Percentiles rank a stretch among this genome's conserved stretches.
Evolutionary conservation across 208 protist genomes (phyloP).

Genomic region (Angomonas deanei): DNA sequence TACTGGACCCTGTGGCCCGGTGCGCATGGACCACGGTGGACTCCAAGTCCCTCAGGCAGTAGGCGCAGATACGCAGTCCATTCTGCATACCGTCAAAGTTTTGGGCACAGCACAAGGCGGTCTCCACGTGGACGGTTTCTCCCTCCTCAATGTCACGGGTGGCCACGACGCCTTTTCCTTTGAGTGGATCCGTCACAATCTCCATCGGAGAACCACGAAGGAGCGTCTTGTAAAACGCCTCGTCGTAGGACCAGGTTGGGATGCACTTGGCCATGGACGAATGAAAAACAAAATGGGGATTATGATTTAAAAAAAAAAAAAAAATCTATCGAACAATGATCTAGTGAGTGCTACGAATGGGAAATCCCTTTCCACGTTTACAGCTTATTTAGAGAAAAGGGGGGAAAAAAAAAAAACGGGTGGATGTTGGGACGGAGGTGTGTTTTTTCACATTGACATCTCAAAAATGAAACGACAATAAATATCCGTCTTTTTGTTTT

Average conservation of each 20-base stretch:
- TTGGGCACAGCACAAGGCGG: conserved; percentile 64
- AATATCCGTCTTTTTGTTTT: too few species aligned
- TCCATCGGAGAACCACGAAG: conserved; percentile 28
- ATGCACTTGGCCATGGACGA: conserved; percentile 12
- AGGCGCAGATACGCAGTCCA: conserved; percentile 37
- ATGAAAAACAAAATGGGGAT: conserved; percentile 11
- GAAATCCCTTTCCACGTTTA: too few species aligned
- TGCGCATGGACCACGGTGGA: conserved; percentile 31
- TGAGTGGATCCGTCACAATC: conserved; percentile 44
- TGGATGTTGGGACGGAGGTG: too few species aligned
- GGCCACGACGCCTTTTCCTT: conserved; percentile 64
- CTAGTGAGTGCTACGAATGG: background rate
- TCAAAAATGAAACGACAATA: too few species aligned
- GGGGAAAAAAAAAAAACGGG: too few species aligned
- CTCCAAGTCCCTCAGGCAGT: conserved; percentile 57
- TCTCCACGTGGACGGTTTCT: conserved; percentile 58
- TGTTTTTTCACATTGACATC: background rate
- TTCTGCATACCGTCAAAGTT: conserved; percentile 53
- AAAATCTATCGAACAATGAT: background rate
- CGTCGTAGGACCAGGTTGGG: conserved; percentile 43
- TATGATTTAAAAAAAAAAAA: conserved; percentile 4
- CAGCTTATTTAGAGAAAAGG: too few species aligned
- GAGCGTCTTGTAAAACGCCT: conserved; percentile 28
- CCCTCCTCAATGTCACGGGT: conserved; percentile 18
- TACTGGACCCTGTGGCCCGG: conserved; percentile 29